Evolutionary conservation across 208 protist genomes (phyloP), one percentile per base, ranked within the genome.

Genomic region (Leishmania turanica): DNA sequence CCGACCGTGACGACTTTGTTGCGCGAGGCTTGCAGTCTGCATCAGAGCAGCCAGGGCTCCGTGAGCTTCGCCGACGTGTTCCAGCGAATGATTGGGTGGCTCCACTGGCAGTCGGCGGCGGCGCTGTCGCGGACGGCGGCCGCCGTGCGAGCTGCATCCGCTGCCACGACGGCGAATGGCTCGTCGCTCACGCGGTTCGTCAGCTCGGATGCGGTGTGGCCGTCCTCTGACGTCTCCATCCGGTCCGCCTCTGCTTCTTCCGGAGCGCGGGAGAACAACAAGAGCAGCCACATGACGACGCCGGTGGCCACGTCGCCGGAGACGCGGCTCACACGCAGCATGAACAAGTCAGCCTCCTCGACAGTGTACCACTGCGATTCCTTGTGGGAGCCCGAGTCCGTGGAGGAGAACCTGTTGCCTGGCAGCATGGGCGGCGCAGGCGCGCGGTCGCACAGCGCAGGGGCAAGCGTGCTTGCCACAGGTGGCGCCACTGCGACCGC

Each of bases 41-140:
- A 92, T 37, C 21, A 83, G 66, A 62, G 40, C 8, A 90, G 86
- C 64, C 9, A 69, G 51, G 87, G 87, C 53, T 69, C 65, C 13
- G 81, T 89, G 31, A 62, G 64, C 49, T 91, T 87, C 64, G 85
- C 87, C 0, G 86, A 81, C 21, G 86, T 93, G 40, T 82, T 96
- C 4, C 86, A 85, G 77, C 85, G 81, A 6, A 90, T 90, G 84
- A 76, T 86, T 27, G 24, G 47, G 69, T 91, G 88, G 85, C 79
- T 92, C 19, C 80, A 84, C 54, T 86, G 81, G 65, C 86, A 88
- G 71, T 79, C 77, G 62, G 81, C 78, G 56, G 86, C 81, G n/a
- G 74, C 79, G 69, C 60, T 87, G 54, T 62, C 66, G 40, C 31
- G 77, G 31, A 73, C 53, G 6, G 68, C 49, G 0, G 24, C 37